Percentiles rank a stretch among this genome's conserved stretches.
Evolutionary conservation across 2,329 filamentous ascomycete species (phyloP).

Genomic region (Ploettnerulaceae sp.): DNA sequence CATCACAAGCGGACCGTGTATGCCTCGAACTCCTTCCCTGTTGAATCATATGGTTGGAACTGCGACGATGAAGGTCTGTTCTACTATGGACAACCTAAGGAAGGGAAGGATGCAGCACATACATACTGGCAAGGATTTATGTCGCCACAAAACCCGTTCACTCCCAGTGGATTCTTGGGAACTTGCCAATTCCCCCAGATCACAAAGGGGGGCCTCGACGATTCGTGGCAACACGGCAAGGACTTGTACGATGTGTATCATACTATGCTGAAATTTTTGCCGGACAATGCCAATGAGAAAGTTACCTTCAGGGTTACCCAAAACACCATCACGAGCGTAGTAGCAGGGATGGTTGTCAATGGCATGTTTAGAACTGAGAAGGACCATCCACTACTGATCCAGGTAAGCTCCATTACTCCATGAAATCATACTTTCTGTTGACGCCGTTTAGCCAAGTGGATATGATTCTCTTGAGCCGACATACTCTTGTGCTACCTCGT

Average conservation of each 20-base stretch:
- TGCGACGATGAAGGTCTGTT: slow-evolving; percentile 67
- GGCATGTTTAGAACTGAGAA: slow-evolving; percentile 57
- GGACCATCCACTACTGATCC: slow-evolving; percentile 43
- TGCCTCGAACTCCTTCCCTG: slow-evolving; percentile 68
- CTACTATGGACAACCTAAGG: slow-evolving; percentile 59
- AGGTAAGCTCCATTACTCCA: no score
- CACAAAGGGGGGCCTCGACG: slow-evolving; percentile 63
- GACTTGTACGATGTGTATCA: slow-evolving; percentile 75
- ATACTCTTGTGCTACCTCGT: slow-evolving; percentile 58
- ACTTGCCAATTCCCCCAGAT: slow-evolving; percentile 81
- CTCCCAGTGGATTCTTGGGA: slow-evolving; percentile 61
- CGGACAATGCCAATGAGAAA: slow-evolving; percentile 41
- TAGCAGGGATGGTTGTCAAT: slow-evolving; percentile 67
- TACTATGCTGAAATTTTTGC: slow-evolving; percentile 63
- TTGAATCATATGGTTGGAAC: slow-evolving; percentile 67
- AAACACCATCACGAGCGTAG: slow-evolving; percentile 78
- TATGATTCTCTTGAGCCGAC: slow-evolving; percentile 71
- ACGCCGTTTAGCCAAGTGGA: slow-evolving; percentile 43
- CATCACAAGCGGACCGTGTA: slow-evolving; percentile 86
- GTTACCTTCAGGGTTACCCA: slow-evolving; percentile 70
- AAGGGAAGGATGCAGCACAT: slow-evolving; percentile 45
- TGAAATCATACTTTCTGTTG: no score
- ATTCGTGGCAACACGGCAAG: slow-evolving; percentile 70
- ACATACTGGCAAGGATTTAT: slow-evolving; percentile 63
- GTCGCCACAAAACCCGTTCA: slow-evolving; percentile 61